Base-by-base conservation (phyloP, 23 red algal genomes). In the Gracilaria domingensis region DNA sequence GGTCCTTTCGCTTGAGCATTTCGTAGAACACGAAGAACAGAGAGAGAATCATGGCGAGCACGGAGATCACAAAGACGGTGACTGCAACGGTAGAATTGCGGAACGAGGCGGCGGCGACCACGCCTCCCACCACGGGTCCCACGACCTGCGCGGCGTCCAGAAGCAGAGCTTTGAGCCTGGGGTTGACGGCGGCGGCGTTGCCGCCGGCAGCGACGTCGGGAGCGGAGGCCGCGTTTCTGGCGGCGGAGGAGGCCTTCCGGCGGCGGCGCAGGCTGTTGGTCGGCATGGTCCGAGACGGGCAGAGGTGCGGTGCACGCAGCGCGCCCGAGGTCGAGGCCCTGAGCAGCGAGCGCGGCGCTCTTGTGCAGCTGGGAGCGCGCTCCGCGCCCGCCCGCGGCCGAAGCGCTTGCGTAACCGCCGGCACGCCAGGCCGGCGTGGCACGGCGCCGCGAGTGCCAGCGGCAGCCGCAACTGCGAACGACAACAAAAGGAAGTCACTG, bases 91-190 rank as follows among this genome's bases (percentile, higher is more conserved):
- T 21, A 34, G 54, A 30, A 17, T 74, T 70, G 18, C 21, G 51
- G 30, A 87, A n/a, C 12, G 84, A 87, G 42, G 84, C 84, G 24
- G 84, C 84, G 4, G 66, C 65, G n/a, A 75, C 40, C 25, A 75
- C 1, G 42, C 84, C 84, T 16, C 42, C 65, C 3, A 76, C 5
- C 32, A 73, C 42, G 26, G 84, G 62, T 9, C 24, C 40, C 2
- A 75, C 25, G 9, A 87, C 44, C 9, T 55, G n/a, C n/a, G 50
- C 36, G 3, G 49, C 40, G 13, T 44, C 23, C 13, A 73, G 0
- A 25, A 87, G 84, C 40, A 74, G 26, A 24, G 64, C 8, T 8
- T 62, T 39, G 4, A 87, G 45, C 24, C 24, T 14, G 12, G 12
- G 0, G 4, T 23, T 48, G 40, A 23, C 3, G 40, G 8, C 20